phyloP scores from a whole-genome alignment of 805 yeast species.

The Brettanomyces naardenensis region DNA sequence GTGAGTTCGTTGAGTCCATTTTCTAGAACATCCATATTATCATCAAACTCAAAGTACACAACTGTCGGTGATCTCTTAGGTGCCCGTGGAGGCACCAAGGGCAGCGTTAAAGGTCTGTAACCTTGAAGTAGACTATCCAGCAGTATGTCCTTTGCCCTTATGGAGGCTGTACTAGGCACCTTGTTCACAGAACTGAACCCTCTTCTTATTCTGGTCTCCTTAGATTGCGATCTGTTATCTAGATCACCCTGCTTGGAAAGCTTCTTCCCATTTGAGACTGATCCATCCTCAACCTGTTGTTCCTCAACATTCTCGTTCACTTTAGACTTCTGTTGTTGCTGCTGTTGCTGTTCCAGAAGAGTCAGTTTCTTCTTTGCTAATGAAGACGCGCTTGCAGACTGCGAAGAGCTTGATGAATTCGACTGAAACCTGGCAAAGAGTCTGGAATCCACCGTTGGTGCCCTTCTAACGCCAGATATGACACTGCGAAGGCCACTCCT shows the following conservation, averaged over 20 bases:
- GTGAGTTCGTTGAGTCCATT: conserved; percentile 1
- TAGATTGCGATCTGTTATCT: conserved; percentile 3
- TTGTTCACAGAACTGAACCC: conserved; percentile 28
- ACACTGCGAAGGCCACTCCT: neutral
- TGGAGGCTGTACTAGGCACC: conserved; percentile 25
- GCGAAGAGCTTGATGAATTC: conserved; percentile 12
- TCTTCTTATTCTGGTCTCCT: conserved; percentile 12
- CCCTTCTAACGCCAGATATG: too few species aligned
- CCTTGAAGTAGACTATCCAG: conserved; percentile 29
- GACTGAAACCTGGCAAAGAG: conserved; percentile 13
- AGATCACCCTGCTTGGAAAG: neutral
- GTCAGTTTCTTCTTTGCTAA: conserved; percentile 10
- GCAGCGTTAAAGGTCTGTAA: conserved; percentile 27
- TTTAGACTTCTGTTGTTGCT: conserved; percentile 4
- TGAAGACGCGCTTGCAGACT: conserved; percentile 1
- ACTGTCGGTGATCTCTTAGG: conserved; percentile 18
- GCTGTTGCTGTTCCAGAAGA: conserved; percentile 5
- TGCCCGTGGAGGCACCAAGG: conserved; percentile 19
- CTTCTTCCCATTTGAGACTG: neutral
- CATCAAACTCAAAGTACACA: conserved; percentile 27
- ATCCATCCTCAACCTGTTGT: conserved; percentile 7
- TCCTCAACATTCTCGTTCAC: neutral
- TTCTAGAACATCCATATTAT: conserved; percentile 6
- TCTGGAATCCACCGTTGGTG: neutral
- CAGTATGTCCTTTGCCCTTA: conserved; percentile 26